A percentile compares a stretch with the other conserved stretches of the same genome.
Conservation (phyloP, 2,329 filamentous ascomycete genomes). For the Fusarium verrucosum region DNA sequence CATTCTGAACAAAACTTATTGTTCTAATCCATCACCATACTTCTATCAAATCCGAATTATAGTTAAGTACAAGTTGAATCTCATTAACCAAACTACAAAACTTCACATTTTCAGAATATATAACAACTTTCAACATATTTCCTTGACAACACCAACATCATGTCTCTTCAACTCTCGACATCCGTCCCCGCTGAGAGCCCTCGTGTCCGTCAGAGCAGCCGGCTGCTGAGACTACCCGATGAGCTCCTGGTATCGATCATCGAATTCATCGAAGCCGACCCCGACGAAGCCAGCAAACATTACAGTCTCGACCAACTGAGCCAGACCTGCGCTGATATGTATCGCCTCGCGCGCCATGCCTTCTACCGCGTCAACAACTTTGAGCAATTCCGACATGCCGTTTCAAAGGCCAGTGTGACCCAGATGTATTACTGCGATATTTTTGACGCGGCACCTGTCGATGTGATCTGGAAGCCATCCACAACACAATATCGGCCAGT, state of each 20-base stretch:
- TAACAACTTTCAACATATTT: background rate
- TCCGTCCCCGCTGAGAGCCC: background rate
- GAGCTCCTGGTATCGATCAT: background rate
- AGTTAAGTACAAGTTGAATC: too few species aligned
- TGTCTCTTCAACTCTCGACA: background rate
- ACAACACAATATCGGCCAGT: too few species aligned
- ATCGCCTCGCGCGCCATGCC: background rate
- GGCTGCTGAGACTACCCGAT: background rate
- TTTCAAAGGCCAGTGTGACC: background rate
- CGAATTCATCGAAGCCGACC: background rate
- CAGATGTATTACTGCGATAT: constrained; percentile 1
- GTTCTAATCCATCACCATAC: background rate
- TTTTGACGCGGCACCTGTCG: background rate
- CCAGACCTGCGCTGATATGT: constrained; percentile 1
- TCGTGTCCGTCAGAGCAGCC: background rate
- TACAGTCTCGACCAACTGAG: background rate
- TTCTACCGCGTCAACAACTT: background rate
- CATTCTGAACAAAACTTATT: background rate
- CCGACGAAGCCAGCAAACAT: background rate
- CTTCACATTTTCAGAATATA: background rate
- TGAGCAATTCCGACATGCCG: background rate
- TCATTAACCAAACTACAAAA: too few species aligned
- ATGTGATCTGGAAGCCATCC: too few species aligned
- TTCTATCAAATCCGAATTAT: too few species aligned
- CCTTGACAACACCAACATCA: background rate